Base-by-base conservation (phyloP, 805 yeast genomes). In the Nakazawaea peltata region DNA sequence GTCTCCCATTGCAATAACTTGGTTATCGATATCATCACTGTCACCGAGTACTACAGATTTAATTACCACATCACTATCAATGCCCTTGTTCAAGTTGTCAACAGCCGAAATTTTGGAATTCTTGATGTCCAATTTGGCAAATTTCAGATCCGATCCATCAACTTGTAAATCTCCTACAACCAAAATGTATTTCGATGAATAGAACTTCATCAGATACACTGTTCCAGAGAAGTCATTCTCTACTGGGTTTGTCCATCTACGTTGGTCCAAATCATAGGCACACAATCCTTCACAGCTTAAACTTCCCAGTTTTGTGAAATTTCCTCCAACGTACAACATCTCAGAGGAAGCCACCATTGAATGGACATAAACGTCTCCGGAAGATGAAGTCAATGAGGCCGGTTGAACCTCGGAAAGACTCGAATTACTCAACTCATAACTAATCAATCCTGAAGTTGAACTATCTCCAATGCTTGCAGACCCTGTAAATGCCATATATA, bases 211-310 rank as follows among this genome's bases (percentile, higher is more conserved):
- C 32, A 71, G 65, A 17, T 71, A 63, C 19, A 81, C 67, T 1
- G 57, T 56, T 3, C 94, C 94, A 8, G 56, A 44, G 5, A 65
- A 48, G 14, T 44, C 43, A 10, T 52, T 38, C 10, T 54, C 39
- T 23, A 59, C 56, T 3, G 74, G 70, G 40, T 48, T 59, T 6
- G 57, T 55, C 83, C 94, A 80, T 15, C 77, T 58, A 0, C 71
- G 59, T 22, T 65, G 61, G 3, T 56, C 50, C 41, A 75, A 53
- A 46, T 79, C 78, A 50, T 72, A 84, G 24, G 79, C 57, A 52
- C 96, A 87, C 25, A 88, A 54, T 1, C 74, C 68, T 2, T 63
- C 53, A 55, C 95, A 87, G 18, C 58, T 54, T 22, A 69, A 56
- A 4, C 72, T 59, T 0, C 81, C 78, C 2, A 82, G 77, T 15